These are phyloP conservation scores for Caloboletus firmus DNA, from an alignment of 1,284 basidiomycete species.

Conservation along the genomic window DNA sequence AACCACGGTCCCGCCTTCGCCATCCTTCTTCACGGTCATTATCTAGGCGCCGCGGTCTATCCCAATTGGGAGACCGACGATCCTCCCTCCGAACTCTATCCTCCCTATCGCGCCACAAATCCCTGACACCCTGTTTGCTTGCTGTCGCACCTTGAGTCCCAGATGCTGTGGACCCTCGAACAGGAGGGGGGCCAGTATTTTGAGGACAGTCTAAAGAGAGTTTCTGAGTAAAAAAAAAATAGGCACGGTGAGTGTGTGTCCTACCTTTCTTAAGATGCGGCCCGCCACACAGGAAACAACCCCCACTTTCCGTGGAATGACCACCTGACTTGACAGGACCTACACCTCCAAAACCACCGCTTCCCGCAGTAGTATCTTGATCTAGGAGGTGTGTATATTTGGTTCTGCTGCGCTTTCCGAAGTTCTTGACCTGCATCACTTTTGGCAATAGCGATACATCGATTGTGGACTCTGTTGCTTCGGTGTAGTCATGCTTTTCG, in stretches of 20 bases:
- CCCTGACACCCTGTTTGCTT: constrained; percentile 42
- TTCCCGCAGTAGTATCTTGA: constrained; percentile 80
- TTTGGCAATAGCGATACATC: constrained; percentile 87
- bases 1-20: constrained; percentile 27
- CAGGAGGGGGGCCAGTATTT: constrained; percentile 51
- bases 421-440: constrained; percentile 97
- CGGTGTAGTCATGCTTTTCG: constrained; percentile 81
- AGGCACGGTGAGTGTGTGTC: constrained; percentile 5
- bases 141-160: constrained; percentile 49
- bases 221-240: constrained; percentile 8
- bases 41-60: constrained; percentile 29
- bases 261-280: constrained; percentile 86
- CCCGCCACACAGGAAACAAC: constrained; percentile 91
- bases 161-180: constrained; percentile 39
- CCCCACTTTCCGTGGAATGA: constrained; percentile 54
- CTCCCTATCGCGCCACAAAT: constrained; percentile 47
- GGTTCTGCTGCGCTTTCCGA: constrained; percentile 88
- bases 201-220: constrained; percentile 66
- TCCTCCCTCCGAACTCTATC: constrained; percentile 25
- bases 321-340: constrained; percentile 58
- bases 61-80: constrained; percentile 28
- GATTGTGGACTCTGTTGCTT: constrained; percentile 82
- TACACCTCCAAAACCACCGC: constrained; percentile 69
- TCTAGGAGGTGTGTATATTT: constrained; percentile 96
- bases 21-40: constrained; percentile 25